Evolutionary conservation across 2,329 filamentous ascomycete species (phyloP).

Genomic region (Penicillium sp.): DNA sequence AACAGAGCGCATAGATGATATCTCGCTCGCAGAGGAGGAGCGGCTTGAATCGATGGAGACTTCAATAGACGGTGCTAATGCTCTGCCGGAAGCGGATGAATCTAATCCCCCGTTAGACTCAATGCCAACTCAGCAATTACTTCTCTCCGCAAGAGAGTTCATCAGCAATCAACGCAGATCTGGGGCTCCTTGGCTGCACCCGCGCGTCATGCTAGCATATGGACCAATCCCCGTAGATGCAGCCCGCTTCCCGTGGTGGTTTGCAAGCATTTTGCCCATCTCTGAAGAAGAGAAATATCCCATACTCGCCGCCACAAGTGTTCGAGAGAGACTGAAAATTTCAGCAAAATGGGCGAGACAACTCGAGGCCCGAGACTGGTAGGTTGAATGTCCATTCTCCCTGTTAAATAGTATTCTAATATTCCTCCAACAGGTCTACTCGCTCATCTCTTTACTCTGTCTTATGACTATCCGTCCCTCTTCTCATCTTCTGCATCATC

Average conservation of each 20-base stretch:
- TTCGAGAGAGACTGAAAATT: constrained; percentile 78
- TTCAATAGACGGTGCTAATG: constrained; percentile 18
- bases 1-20: constrained; percentile 74
- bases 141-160: constrained; percentile 65
- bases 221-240: constrained; percentile 75
- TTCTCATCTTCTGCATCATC: constrained; percentile 35
- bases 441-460: constrained; percentile 37
- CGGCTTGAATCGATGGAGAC: constrained; percentile 69
- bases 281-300: constrained; percentile 75
- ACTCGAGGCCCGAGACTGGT: constrained; percentile 70
- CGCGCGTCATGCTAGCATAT: constrained; percentile 69
- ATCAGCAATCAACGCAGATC: constrained; percentile 65
- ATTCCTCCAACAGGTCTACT: constrained; percentile 25
- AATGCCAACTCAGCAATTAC: constrained; percentile 69
- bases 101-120: constrained; percentile 35
- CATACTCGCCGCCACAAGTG: constrained; percentile 69
- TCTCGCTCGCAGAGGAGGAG: constrained; percentile 79
- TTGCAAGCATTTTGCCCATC: constrained; percentile 76
- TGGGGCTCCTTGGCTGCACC: constrained; percentile 72
- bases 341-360: constrained; percentile 74
- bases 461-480: constrained; percentile 46
- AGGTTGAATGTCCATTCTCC: constrained; percentile 39
- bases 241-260: constrained; percentile 82
- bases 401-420: constrained; percentile 12
- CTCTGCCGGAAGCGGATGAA: constrained; percentile 21